These are phyloP conservation scores for Leishmania turanica DNA, from an alignment of 208 protist genomes.

Conservation along the genomic window DNA sequence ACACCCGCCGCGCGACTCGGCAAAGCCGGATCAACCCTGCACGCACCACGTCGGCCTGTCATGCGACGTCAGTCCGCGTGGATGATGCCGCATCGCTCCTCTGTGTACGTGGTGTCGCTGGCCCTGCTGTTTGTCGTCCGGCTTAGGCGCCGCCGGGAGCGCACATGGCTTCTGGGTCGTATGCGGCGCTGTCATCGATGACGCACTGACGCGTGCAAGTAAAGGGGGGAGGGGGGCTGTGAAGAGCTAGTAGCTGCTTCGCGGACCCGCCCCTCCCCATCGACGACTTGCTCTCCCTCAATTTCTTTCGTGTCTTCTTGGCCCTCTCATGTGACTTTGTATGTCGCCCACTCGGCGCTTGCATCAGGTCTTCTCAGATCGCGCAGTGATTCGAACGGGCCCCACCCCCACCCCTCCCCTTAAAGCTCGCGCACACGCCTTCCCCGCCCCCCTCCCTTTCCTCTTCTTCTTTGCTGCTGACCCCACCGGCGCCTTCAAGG, in stretches of 20 bases:
- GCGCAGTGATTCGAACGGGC: no score
- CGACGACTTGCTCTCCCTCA: not conserved
- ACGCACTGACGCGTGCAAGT: not conserved
- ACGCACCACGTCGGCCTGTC: not conserved
- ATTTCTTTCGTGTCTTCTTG: not conserved
- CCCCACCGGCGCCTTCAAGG: no score
- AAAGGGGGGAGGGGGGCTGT: not conserved
- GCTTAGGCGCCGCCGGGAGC: constrained; percentile 14
- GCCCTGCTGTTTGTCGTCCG: constrained; percentile 14
- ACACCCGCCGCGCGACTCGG: not conserved
- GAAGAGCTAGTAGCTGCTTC: not conserved
- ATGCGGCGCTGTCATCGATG: not conserved
- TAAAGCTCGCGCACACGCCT: no score
- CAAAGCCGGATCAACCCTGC: not conserved
- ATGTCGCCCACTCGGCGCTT: not conserved
- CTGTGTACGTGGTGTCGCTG: not conserved
- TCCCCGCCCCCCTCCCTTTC: not conserved
- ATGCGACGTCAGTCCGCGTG: constrained; percentile 1
- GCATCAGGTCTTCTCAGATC: not conserved
- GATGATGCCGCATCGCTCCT: not conserved
- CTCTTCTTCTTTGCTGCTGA: not conserved
- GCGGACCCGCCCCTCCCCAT: not conserved
- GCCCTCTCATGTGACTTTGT: not conserved
- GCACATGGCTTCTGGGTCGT: constrained; percentile 2
- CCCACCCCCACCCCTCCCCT: not conserved